Base-by-base conservation (phyloP, 1,284 basidiomycete genomes). In the Sanghuangporus baumii region DNA sequence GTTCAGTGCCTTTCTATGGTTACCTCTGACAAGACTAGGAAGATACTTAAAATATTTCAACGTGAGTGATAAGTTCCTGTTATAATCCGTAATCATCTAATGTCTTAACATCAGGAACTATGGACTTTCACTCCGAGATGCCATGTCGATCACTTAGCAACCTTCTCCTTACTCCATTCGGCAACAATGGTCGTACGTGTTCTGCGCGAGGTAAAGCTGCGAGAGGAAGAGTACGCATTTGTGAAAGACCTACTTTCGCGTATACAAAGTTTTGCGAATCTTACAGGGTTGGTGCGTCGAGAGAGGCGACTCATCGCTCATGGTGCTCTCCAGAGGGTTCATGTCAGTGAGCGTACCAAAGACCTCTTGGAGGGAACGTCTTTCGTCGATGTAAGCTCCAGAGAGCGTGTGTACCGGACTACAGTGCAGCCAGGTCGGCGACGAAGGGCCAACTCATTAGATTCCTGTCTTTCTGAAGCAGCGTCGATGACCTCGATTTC, bases 141-240 rank as follows among this genome's bases (percentile, higher is more conserved):
- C 1, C 91, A 94, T 71, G 75, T 81, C 2, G 90, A 92, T 66
- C 85, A 91, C 69, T 69, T 88, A 26, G 74, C 85, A 0, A 85
- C 88, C 0, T 77, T 89, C 48, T 85, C 85, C 1, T 78, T 94
- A 23, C 76, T 88, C 31, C 82, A 86, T 62, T 82, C 84, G 3
- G 87, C 85, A 6, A 85, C 90, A 62, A 75, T 85, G 65, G 81
- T 88, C 40, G 84, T 94, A 57, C 81, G 83, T 26, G 86, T 88
- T 1, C 82, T 96, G 74, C 85, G 87, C 57, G 91, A 93, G 66
- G 90, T 94, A 65, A 94, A 94, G 71, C 75, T 81, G 3, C 82
- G 90, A 18, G 93, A 95, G 73, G 91, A 93, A 62, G 91, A 94
- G 66, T 92, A 93, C 71, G 82, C 87, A 26, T 75, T 85, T 54